A percentile compares a stretch with the other conserved stretches of the same genome.
Evolutionary conservation across 768 basidiomycete species (phyloP).

Genomic region (Kondoa malvinella): DNA sequence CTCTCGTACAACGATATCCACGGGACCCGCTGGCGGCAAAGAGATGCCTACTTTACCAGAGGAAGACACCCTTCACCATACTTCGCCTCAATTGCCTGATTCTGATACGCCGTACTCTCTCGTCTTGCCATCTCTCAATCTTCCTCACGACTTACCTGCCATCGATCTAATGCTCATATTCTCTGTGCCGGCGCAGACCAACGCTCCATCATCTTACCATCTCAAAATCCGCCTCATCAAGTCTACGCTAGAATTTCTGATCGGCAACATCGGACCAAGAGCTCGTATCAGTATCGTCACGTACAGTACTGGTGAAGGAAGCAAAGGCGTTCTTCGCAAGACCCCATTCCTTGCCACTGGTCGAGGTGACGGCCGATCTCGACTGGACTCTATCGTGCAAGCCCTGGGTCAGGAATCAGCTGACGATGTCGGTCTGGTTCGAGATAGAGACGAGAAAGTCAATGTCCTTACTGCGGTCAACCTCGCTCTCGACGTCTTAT

Average conservation of each 20-base stretch:
- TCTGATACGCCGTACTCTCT: slow-evolving; percentile 43
- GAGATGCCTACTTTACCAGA: slow-evolving; percentile 4
- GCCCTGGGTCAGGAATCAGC: slow-evolving; percentile 33
- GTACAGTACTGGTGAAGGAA: slow-evolving; percentile 65
- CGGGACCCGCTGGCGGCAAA: neutral
- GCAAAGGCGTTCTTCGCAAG: slow-evolving; percentile 44
- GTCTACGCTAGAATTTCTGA: slow-evolving; percentile 66
- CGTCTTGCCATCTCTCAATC: slow-evolving; percentile 27
- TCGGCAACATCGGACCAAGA: slow-evolving; percentile 54
- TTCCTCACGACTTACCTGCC: slow-evolving; percentile 70
- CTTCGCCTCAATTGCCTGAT: neutral
- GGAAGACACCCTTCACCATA: neutral
- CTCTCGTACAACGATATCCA: neutral
- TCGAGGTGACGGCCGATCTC: slow-evolving; percentile 19
- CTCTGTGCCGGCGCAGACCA: slow-evolving; percentile 60
- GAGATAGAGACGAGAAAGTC: slow-evolving; percentile 76
- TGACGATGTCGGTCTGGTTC: slow-evolving; percentile 50
- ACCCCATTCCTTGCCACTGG: slow-evolving; percentile 76
- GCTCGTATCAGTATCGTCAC: slow-evolving; percentile 83
- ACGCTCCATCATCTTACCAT: slow-evolving; percentile 53
- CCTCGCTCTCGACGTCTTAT: slow-evolving; percentile 77
- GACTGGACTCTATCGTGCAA: slow-evolving; percentile 17
- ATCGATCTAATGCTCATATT: slow-evolving; percentile 85
- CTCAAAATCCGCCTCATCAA: slow-evolving; percentile 81
- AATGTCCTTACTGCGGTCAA: slow-evolving; percentile 99